Evolutionary conservation across 2,329 filamentous ascomycete genomes (phyloP), one percentile per base, ranked within the genome.

Genomic region (Penicillium hesseltinei): DNA sequence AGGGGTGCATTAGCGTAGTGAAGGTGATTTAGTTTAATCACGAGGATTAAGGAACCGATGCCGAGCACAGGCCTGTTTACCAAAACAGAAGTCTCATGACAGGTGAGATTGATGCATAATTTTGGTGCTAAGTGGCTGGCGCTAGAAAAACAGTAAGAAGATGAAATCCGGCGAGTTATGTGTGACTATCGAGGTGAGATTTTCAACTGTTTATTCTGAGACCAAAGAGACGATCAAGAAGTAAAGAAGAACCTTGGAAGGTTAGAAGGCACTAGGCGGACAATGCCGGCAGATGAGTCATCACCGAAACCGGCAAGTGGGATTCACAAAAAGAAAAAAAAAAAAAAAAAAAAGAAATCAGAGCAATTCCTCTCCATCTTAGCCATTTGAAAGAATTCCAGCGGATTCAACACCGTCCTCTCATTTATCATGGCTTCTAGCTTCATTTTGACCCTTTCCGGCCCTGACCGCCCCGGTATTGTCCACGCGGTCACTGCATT

Each of bases 401-500:
- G 45, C 59, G 59, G 65, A 62, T 69, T 68, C 69, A 71, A 70
- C 68, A 68, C 58, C 55, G 48, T 38, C 25, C 50, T 58, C 50
- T 54, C 56, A 59, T 68, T 57, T 68, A 69, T 54, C 56, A 74
- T 75, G 71, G 68, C 82, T 47, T 10, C 62, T 66, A 85, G 88
- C 72, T 84, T 89, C 76, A 88, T 90, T 72, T 84, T 94, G 66
- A 93, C 90, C 29, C 82, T 94, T 61, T 91, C 89, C 53, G 93
- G 90, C 78, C 89, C 90, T 52, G 90, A 94, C 79, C 88, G 89
- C 78, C 84, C 90, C 27, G 90, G 90, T 73, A 93, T 94, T 71
- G 88, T 94, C 61, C 89, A 93, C 75, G 88, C 89, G 55, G 90
- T 94, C 64, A 93, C 90, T 8, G 89, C 87, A 61, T 82, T 93